These are phyloP conservation scores for Podaxis sp. DNA, from an alignment of 768 basidiomycete genomes.

Conservation along the genomic window DNA sequence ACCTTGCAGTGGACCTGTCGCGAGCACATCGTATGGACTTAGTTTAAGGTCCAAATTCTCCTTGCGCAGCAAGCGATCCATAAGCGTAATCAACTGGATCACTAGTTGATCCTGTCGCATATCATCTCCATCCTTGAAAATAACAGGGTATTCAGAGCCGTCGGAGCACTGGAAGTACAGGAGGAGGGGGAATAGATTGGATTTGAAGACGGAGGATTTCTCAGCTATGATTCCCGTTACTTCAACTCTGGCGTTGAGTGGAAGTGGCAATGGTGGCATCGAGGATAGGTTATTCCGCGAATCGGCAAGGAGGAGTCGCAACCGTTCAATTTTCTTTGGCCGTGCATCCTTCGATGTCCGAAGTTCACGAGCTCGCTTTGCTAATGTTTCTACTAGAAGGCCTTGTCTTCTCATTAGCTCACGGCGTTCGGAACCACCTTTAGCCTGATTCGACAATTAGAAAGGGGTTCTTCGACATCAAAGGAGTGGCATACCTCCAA, in stretches of 20 bases:
- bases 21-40: conserved; percentile 88
- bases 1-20: conserved; percentile 87
- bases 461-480: background rate
- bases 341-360: conserved; percentile 88
- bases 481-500: conserved; percentile 57
- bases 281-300: conserved; percentile 79
- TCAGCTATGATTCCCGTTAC: conserved; percentile 87
- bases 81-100: conserved; percentile 96
- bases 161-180: conserved; percentile 87
- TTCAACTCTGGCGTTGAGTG: conserved; percentile 82
- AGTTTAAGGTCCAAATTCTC: conserved; percentile 94
- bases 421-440: conserved; percentile 76
- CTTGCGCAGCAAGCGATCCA: conserved; percentile 90
- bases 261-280: conserved; percentile 80
- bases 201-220: conserved; percentile 95
- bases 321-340: conserved; percentile 96
- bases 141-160: conserved; percentile 85
- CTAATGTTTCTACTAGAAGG: conserved; percentile 81
- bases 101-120: conserved; percentile 98
- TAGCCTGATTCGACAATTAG: conserved; percentile 35
- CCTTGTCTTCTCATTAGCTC: conserved; percentile 91
- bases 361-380: conserved; percentile 81
- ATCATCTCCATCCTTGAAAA: conserved; percentile 99
- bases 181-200: conserved; percentile 88
- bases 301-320: conserved; percentile 81